Evolutionary conservation across 2,329 filamentous ascomycete genomes (phyloP), one percentile per base, ranked within the genome.

Genomic region (Pseudofabraea citricarpa): DNA sequence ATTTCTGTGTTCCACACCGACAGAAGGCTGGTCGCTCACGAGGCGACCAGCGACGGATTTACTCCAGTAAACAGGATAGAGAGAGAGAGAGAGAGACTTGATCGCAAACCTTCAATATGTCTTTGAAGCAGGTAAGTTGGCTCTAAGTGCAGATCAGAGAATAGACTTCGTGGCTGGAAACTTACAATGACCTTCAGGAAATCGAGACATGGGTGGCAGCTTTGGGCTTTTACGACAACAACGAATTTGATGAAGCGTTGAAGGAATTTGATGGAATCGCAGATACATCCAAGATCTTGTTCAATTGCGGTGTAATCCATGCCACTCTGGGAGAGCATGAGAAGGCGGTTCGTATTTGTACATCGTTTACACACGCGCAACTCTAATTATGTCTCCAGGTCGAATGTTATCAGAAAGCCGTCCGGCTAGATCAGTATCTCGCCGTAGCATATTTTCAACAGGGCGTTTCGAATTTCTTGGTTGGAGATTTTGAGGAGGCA

Each of bases 381-480:
- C 40, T 16, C 53, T 58, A 48, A 55, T 46, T 46, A 44, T n/a
- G n/a, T 52, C n/a, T 55, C 13, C 58, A 96, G 90, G 88, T 98
- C 54, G 87, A 95, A 67, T 93, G 84, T 67, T 98, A 96, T 64
- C 90, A 96, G 70, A 82, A 87, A 63, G 90, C 93, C 38, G 87
- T 95, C 56, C 78, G 83, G 51, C 76, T 96, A 45, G 93, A 98
- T 61, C 87, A 93, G 62, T 98, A 97, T 62, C 85, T 98, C 36
- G 93, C 93, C 45, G 90, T 98, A 46, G 91, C 93, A 47, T 97
- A 97, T 65, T 98, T 98, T 65, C 93, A 98, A 62, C 89, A 97
- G 67, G 93, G 93, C 33, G 93, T 98, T 15, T 97, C 93, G 43
- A 98, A 97, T 64, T 98, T 98, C 66, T 73, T 98, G 39, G 80